These are phyloP conservation scores for Quercus mongolica DNA, from an alignment of 306 rosid genomes.

Conservation along the genomic window DNA sequence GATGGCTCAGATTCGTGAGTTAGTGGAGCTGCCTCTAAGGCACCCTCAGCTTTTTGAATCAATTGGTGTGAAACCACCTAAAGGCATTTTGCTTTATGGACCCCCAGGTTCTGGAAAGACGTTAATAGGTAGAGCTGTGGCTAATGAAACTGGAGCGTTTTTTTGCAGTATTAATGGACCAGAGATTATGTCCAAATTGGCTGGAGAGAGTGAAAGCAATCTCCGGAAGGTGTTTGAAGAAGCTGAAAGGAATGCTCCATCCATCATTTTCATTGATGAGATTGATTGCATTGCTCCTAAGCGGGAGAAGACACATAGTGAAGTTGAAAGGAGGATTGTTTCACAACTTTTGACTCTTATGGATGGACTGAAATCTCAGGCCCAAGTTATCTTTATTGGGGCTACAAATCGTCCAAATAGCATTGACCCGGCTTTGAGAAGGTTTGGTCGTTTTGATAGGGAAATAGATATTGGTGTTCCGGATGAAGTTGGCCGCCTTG, in stretches of 20 bases:
- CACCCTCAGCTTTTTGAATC: conserved; percentile 66
- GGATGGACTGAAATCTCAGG: conserved; percentile 67
- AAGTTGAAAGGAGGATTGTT: conserved; percentile 67
- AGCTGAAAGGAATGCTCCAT: conserved; percentile 70
- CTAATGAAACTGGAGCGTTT: conserved; percentile 71
- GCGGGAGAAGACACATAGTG: conserved; percentile 66
- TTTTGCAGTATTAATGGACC: conserved; percentile 64
- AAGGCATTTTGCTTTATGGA: conserved; percentile 67
- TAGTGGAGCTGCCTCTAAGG: conserved; percentile 69
- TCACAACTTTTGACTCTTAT: conserved; percentile 65
- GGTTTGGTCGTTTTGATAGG: conserved; percentile 73
- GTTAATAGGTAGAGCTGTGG: conserved; percentile 59
- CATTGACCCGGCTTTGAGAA: conserved; percentile 63
- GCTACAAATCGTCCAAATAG: conserved; percentile 73
- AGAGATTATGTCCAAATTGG: conserved; percentile 67
- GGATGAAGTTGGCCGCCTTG: conserved; percentile 65
- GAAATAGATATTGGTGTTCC: conserved; percentile 75
- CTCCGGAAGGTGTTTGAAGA: conserved; percentile 70
- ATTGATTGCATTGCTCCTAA: conserved; percentile 66
- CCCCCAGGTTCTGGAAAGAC: conserved; percentile 71
- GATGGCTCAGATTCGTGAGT: conserved; percentile 73
- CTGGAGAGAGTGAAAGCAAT: conserved; percentile 77
- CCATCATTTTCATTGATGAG: conserved; percentile 70
- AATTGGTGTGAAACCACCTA: conserved; percentile 71
- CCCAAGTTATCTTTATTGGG: conserved; percentile 64